These are phyloP conservation scores for Bondarzewia mesenterica DNA, from an alignment of 1,284 basidiomycete genomes.

Conservation along the genomic window DNA sequence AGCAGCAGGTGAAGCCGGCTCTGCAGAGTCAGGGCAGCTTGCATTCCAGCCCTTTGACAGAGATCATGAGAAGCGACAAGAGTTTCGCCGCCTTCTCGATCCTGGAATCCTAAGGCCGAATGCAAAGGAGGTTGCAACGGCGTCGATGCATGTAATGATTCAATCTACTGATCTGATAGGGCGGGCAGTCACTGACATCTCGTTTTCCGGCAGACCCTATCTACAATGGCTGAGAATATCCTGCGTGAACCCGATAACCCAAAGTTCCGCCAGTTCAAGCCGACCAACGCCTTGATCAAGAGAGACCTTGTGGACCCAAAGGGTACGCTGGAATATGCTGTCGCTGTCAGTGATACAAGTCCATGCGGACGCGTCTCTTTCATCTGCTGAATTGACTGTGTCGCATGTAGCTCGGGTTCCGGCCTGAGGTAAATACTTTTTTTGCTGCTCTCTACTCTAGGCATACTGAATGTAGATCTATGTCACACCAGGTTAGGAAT, in stretches of 20 bases:
- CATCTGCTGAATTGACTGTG: conserved; percentile 6
- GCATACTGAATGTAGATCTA: conserved; percentile 15
- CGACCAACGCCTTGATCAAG: conserved; percentile 64
- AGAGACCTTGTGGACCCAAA: conserved; percentile 49
- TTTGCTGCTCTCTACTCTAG: not conserved
- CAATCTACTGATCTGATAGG: no score
- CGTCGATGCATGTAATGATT: conserved; percentile 18
- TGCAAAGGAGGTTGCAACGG: conserved; percentile 46
- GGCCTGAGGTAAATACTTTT: conserved; percentile 41
- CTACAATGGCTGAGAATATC: conserved; percentile 66
- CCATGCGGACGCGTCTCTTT: not conserved
- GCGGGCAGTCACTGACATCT: not conserved
- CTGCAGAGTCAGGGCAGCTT: conserved; percentile 15
- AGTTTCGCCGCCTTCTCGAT: conserved; percentile 65
- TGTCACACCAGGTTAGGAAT: conserved; percentile 27
- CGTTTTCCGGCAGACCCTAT: conserved; percentile 45
- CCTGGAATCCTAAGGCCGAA: conserved; percentile 73
- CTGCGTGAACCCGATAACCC: conserved; percentile 53
- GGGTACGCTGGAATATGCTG: conserved; percentile 70
- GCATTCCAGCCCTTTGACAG: conserved; percentile 34
- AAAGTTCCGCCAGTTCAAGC: conserved; percentile 67
- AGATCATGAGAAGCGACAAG: conserved; percentile 58
- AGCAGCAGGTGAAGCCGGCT: conserved; percentile 4
- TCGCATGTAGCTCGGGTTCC: conserved; percentile 55
- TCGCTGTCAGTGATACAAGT: conserved; percentile 41